Evolutionary conservation across 2,329 filamentous ascomycete species (phyloP).

Genomic region (Madurella fahalii): DNA sequence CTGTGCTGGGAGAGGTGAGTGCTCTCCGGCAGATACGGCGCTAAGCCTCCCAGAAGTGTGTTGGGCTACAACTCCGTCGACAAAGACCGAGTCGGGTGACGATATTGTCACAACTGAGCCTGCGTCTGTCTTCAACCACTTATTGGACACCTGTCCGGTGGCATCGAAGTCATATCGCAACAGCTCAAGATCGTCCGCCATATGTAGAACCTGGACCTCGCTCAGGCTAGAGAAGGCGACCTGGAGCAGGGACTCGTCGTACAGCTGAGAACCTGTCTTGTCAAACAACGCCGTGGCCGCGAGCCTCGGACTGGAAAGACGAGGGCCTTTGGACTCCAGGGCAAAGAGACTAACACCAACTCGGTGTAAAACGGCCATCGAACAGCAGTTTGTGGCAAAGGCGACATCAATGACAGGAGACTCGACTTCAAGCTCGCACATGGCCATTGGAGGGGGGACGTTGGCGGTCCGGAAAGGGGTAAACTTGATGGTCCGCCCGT

Average conservation of each 20-base stretch:
- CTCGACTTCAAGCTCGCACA: conserved; percentile 64
- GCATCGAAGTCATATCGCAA: conserved; percentile 19
- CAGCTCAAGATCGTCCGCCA: conserved; percentile 28
- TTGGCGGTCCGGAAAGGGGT: conserved; percentile 82
- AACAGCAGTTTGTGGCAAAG: conserved; percentile 60
- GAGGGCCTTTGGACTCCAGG: conserved; percentile 60
- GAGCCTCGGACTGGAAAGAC: conserved; percentile 42
- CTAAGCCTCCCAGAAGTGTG: conserved; percentile 45
- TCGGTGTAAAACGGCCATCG: conserved; percentile 69
- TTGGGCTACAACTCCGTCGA: conserved; percentile 40
- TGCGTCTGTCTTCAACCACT: conserved; percentile 15
- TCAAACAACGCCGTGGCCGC: conserved; percentile 16
- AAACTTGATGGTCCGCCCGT: conserved; percentile 74
- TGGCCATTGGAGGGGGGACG: conserved; percentile 87
- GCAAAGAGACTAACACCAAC: conserved; percentile 63
- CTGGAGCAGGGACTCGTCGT: conserved; percentile 28
- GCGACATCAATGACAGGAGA: conserved; percentile 69
- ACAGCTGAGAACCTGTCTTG: background rate
- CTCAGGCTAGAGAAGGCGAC: conserved; percentile 28
- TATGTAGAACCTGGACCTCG: conserved; percentile 35
- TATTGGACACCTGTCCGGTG: background rate
- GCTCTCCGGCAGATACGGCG: conserved; percentile 32
- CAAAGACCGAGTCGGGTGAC: conserved; percentile 17
- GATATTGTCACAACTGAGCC: conserved; percentile 19
- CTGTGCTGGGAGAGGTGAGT: conserved; percentile 34